phyloP scores from a whole-genome alignment of 2,329 filamentous ascomycete species.

The Cladosporium colombiae region DNA sequence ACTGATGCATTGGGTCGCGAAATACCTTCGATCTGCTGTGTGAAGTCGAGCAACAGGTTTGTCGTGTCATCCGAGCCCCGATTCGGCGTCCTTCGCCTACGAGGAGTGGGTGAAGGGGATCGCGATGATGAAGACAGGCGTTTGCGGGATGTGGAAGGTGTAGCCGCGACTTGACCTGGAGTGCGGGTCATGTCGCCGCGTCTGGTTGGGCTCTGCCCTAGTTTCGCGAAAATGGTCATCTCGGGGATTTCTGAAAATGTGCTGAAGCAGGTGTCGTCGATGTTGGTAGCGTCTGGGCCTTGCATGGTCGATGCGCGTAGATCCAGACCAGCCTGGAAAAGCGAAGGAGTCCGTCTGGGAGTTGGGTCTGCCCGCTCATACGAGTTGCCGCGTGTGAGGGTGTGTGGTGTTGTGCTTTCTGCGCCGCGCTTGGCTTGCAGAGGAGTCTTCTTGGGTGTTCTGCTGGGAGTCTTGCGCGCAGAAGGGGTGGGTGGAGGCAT shows the following conservation, averaged over 20 bases:
- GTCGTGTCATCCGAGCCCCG: conserved; percentile 62
- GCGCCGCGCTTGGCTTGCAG: conserved; percentile 27
- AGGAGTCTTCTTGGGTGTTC: conserved; percentile 35
- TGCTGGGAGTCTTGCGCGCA: conserved; percentile 32
- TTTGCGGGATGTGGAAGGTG: conserved; percentile 53
- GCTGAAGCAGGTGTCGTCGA: conserved; percentile 77
- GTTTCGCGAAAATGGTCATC: conserved; percentile 76
- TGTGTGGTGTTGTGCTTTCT: conserved; percentile 31
- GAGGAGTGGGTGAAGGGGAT: conserved; percentile 56
- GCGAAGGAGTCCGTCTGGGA: conserved; percentile 22
- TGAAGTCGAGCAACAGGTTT: conserved; percentile 84
- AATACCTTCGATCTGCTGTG: conserved; percentile 69
- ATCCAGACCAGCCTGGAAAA: conserved; percentile 31
- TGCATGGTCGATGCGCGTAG: conserved; percentile 27
- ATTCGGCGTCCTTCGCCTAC: conserved; percentile 46
- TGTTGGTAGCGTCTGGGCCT: conserved; percentile 36
- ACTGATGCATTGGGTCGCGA: conserved; percentile 41
- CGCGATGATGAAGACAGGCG: conserved; percentile 41
- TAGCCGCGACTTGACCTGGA: conserved; percentile 39
- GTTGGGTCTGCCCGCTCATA: conserved; percentile 24
- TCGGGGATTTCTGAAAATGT: conserved; percentile 87
- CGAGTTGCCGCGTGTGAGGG: conserved; percentile 26
- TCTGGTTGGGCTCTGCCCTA: conserved; percentile 59
- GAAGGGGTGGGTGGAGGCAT: conserved; percentile 34
- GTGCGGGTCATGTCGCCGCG: conserved; percentile 31